Conservation (phyloP, 192 early-diverging fungal species). For the Coemansia sp. region DNA sequence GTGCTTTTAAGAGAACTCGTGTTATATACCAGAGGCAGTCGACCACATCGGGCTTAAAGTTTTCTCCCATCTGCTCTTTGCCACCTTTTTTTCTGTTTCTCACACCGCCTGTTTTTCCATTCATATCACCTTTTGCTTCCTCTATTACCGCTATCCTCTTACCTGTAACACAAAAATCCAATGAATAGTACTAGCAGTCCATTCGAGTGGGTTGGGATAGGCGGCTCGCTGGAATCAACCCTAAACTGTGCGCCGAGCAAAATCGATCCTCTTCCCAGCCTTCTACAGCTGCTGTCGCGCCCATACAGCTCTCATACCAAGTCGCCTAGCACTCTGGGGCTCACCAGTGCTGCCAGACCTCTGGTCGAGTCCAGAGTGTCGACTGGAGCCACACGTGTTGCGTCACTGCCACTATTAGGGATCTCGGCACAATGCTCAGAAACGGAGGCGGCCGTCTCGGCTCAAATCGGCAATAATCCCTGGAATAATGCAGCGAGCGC, state of each 20-base stretch:
- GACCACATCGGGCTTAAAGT: not conserved
- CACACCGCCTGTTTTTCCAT: not conserved
- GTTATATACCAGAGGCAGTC: not conserved
- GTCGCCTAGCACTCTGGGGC: not conserved
- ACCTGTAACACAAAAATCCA: not conserved
- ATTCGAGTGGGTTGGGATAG: not conserved
- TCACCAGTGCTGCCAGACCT: not conserved
- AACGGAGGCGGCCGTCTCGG: not conserved
- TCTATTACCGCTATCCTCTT: not conserved
- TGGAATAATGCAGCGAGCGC: not conserved
- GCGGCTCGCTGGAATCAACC: not conserved
- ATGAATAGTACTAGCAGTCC: not conserved
- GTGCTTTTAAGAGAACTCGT: not conserved
- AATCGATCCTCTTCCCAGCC: not conserved
- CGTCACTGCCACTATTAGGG: not conserved
- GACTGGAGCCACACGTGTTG: constrained; percentile 17
- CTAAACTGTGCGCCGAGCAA: not conserved
- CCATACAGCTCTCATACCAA: not conserved
- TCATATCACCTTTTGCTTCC: not conserved
- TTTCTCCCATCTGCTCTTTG: not conserved
- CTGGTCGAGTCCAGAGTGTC: not conserved
- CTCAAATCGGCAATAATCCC: not conserved
- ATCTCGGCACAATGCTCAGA: constrained; percentile 1
- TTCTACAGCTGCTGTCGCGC: not conserved
- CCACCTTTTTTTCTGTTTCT: not conserved